Percentiles rank a stretch among this genome's conserved stretches.
phyloP scores from a whole-genome alignment of 1,284 basidiomycete genomes.

The Blastosporella zonata region DNA sequence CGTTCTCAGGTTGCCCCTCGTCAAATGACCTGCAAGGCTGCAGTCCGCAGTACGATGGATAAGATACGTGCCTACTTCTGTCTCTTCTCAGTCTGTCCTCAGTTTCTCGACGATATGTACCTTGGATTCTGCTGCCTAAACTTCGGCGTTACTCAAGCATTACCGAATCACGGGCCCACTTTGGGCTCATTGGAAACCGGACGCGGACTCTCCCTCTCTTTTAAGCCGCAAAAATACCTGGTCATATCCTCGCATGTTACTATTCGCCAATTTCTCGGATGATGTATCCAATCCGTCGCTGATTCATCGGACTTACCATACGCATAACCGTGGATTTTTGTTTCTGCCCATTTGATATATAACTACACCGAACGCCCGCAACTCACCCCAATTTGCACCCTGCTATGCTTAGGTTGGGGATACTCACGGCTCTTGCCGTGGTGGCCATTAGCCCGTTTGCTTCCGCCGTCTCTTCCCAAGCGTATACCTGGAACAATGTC shows the following conservation, averaged over 20 bases:
- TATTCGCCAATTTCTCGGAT: slow-evolving; percentile 22
- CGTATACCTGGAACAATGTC: slow-evolving; percentile 63
- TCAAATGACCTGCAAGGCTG: not conserved
- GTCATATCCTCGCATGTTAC: not conserved
- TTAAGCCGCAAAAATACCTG: not conserved
- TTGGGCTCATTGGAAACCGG: not conserved
- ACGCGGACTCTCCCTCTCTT: not conserved
- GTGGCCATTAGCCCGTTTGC: slow-evolving; percentile 27
- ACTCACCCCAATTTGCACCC: not conserved
- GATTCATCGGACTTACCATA: slow-evolving; percentile 18
- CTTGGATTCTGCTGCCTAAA: slow-evolving; percentile 18
- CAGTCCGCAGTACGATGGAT: not conserved
- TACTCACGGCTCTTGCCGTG: slow-evolving; percentile 24
- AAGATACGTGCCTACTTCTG: not conserved
- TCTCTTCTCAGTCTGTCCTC: not conserved
- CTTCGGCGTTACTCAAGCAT: slow-evolving; percentile 10
- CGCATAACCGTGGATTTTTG: not conserved
- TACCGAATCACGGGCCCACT: not conserved
- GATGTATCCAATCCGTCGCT: slow-evolving; percentile 16
- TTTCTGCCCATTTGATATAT: not conserved
- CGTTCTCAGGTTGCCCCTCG: too few relatives aligned
- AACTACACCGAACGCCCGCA: not conserved
- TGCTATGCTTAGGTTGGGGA: slow-evolving; percentile 25
- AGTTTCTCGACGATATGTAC: not conserved
- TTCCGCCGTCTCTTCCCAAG: slow-evolving; percentile 42